Base-by-base conservation (phyloP, 164 flowering plant genomes). In the Berberis vulgaris region DNA sequence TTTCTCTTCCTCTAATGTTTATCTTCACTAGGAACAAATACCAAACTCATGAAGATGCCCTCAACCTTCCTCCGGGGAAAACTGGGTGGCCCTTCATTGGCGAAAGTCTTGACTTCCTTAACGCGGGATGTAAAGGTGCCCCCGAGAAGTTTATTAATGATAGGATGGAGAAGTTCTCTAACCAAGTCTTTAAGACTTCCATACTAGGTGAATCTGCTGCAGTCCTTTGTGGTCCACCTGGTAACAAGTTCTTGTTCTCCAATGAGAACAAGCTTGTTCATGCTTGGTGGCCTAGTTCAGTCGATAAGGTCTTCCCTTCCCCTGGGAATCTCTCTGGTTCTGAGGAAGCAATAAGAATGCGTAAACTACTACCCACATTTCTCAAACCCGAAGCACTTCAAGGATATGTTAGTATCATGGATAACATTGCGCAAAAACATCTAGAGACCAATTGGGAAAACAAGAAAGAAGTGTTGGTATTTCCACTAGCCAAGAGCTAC, bases 111-210 rank as follows among this genome's bases (percentile, higher is more conserved):
- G 66, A 71, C 12, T 77, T 73, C 43, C 67, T 73, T 38, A 66
- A 68, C 13, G 54, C 68, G 2, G 80, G 74, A 1, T 43, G 68
- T 43, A 59, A 59, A 42, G 77, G 80, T 26, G 55, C 26, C 13
- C 80, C 80, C 0, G 73, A 77, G 9, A 77, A 69, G 43, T 73
- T 77, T 65, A 53, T 74, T 1, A 52, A 61, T 43, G 77, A 77
- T 45, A 68, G 80, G 4, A 64, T 69, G 65, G 6, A 44, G 7
- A 57, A 69, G 5, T 71, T 4, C 60, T 66, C 75, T 0, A 5
- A 59, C 3, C 12, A 63, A 1, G 63, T 77, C 45, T 77, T 77
- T 65, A 77, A 61, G 47, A 77, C 77, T 7, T 59, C 70, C 12
- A 44, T 77, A 2, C 46, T 77, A 5, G 75, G 73, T 0, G 69